Evolutionary conservation across 192 early-diverging fungal species (phyloP).

Genomic region (Rhizophagus sp.): DNA sequence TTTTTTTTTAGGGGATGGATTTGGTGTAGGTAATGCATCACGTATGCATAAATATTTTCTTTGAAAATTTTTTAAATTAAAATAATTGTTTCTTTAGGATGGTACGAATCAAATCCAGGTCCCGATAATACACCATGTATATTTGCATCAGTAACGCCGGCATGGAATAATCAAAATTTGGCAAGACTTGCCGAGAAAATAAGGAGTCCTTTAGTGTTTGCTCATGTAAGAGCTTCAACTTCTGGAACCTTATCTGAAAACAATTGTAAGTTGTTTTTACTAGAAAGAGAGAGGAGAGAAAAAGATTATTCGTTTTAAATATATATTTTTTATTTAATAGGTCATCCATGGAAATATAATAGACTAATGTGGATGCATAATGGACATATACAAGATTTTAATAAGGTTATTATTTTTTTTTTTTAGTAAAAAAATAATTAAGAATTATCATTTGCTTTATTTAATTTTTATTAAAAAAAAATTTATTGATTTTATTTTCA

Average conservation of each 20-base stretch:
- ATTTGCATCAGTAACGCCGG: constrained; percentile 79
- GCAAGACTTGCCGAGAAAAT: constrained; percentile 76
- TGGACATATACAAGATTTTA: constrained; percentile 67
- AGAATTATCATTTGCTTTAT: background rate
- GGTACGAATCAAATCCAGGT: constrained; percentile 65
- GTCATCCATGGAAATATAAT: constrained; percentile 67
- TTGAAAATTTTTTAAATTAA: background rate
- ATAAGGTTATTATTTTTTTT: constrained; percentile 39
- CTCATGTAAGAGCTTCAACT: constrained; percentile 77
- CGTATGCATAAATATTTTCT: too few species aligned
- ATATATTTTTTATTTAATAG: constrained; percentile 16
- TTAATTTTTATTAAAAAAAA: background rate
- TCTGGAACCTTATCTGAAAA: constrained; percentile 73
- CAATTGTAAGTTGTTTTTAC: constrained; percentile 56
- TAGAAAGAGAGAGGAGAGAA: too few species aligned
- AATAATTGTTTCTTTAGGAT: constrained; percentile 39
- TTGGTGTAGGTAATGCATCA: constrained; percentile 66
- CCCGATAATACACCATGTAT: constrained; percentile 64
- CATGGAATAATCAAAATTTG: constrained; percentile 80
- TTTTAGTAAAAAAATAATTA: background rate
- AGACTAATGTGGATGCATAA: constrained; percentile 87
- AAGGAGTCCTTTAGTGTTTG: constrained; percentile 72
- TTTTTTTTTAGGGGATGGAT: constrained; percentile 60
- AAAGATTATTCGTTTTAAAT: background rate
- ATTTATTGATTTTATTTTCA: too few species aligned